Evolutionary conservation across 371 early-diverging fungal species (phyloP).

Genomic region (Smittium culicis): DNA sequence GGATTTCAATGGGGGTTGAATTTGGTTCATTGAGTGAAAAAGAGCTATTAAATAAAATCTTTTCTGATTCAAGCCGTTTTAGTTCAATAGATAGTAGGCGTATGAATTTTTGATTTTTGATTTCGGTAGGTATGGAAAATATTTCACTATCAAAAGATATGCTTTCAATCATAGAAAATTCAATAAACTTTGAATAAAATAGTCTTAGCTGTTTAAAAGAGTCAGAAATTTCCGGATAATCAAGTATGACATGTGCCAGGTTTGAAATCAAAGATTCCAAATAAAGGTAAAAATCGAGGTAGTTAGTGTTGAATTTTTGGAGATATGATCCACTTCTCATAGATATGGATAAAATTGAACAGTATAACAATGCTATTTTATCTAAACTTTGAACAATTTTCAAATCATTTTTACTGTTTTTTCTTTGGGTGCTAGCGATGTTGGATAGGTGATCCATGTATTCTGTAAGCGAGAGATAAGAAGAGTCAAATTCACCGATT

Average conservation of each 20-base stretch:
- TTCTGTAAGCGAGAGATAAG: neutral
- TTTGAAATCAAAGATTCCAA: neutral
- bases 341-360: neutral
- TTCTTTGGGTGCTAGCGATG: neutral
- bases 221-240: neutral
- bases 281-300: neutral
- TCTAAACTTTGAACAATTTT: neutral
- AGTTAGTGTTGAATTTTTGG: neutral
- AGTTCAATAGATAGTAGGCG: neutral
- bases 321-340: neutral
- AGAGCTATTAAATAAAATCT: neutral
- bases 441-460: neutral
- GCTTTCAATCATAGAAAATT: neutral
- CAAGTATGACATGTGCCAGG: neutral
- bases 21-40: neutral
- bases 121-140: neutral
- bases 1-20: neutral
- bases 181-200: neutral
- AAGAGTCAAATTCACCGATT: neutral
- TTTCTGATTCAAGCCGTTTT: neutral
- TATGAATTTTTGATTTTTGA: neutral
- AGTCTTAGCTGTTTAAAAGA: neutral
- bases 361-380: neutral
- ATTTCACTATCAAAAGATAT: neutral
- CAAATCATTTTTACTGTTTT: neutral